Evolutionary conservation across 805 yeast genomes (phyloP).

Genomic region (Isabelozyma pseudorhagii): DNA sequence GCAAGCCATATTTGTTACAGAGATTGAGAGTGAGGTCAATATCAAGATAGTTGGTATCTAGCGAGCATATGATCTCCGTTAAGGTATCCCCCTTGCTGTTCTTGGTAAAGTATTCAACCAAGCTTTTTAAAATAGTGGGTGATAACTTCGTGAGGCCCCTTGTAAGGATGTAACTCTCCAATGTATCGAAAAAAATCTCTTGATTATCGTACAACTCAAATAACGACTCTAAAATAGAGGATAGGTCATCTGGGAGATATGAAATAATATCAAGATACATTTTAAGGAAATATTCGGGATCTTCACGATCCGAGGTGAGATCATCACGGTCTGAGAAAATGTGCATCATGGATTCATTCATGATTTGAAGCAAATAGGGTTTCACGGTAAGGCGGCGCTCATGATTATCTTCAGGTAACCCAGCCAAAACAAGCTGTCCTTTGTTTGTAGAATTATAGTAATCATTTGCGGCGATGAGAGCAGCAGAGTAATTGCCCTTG

Average conservation of each 20-base stretch:
- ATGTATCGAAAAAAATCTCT: slow-evolving; percentile 45
- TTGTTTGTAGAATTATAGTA: slow-evolving; percentile 47
- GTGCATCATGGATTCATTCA: slow-evolving; percentile 49
- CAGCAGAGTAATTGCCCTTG: slow-evolving; percentile 47
- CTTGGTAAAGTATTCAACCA: slow-evolving; percentile 51
- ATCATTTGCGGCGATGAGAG: slow-evolving; percentile 52
- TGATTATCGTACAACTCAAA: slow-evolving; percentile 26
- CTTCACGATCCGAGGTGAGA: slow-evolving; percentile 1
- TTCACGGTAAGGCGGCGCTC: slow-evolving; percentile 48
- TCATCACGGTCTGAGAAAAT: slow-evolving; percentile 26
- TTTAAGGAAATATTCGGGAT: slow-evolving; percentile 20
- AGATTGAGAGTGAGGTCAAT: slow-evolving; percentile 69
- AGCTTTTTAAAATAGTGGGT: slow-evolving; percentile 58
- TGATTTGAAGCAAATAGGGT: slow-evolving; percentile 54
- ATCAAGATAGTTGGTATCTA: slow-evolving; percentile 69
- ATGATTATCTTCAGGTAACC: slow-evolving; percentile 48
- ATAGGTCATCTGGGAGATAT: slow-evolving; percentile 4
- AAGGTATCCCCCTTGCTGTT: slow-evolving; percentile 44
- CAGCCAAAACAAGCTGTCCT: slow-evolving; percentile 49
- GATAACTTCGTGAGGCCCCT: slow-evolving; percentile 50
- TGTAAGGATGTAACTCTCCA: slow-evolving; percentile 51
- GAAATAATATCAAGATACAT: slow-evolving; percentile 11
- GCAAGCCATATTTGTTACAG: slow-evolving; percentile 53
- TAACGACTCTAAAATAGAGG: slow-evolving; percentile 15
- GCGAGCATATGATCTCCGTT: slow-evolving; percentile 64